These are phyloP conservation scores for Babesia caballi DNA, from an alignment of 169 alveolate species.

Conservation along the genomic window DNA sequence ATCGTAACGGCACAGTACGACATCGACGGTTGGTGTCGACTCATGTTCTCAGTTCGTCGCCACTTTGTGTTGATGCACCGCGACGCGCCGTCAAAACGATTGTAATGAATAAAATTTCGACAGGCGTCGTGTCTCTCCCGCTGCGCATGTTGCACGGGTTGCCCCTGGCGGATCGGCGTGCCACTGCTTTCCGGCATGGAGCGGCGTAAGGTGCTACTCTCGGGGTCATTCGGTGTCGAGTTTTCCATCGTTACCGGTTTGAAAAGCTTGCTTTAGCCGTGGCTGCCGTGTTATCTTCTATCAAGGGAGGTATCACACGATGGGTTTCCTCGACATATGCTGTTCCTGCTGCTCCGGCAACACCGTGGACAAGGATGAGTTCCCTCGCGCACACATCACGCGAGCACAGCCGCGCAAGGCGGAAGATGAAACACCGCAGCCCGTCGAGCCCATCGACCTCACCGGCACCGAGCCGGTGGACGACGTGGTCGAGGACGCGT, in stretches of 20 bases:
- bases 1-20: not conserved
- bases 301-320: not conserved
- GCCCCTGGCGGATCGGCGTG: too few species aligned
- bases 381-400: not conserved
- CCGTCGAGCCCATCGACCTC: not conserved
- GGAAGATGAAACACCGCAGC: not conserved
- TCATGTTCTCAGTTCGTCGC: not conserved
- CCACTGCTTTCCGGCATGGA: not conserved
- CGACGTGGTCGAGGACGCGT: constrained; percentile 10
- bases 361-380: constrained; percentile 8
- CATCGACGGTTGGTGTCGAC: not conserved
- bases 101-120: too few species aligned
- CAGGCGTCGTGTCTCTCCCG: too few species aligned
- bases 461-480: not conserved
- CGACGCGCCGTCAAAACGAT: too few species aligned
- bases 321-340: constrained; percentile 51
- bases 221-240: not conserved
- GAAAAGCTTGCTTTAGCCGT: not conserved
- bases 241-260: too few species aligned
- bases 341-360: constrained; percentile 43
- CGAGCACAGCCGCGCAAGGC: not conserved
- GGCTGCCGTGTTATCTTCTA: not conserved
- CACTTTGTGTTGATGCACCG: not conserved
- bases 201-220: not conserved
- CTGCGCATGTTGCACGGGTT: too few species aligned